Base-by-base conservation (phyloP, 2,329 filamentous ascomycete species). In the Diaporthe capsici region DNA sequence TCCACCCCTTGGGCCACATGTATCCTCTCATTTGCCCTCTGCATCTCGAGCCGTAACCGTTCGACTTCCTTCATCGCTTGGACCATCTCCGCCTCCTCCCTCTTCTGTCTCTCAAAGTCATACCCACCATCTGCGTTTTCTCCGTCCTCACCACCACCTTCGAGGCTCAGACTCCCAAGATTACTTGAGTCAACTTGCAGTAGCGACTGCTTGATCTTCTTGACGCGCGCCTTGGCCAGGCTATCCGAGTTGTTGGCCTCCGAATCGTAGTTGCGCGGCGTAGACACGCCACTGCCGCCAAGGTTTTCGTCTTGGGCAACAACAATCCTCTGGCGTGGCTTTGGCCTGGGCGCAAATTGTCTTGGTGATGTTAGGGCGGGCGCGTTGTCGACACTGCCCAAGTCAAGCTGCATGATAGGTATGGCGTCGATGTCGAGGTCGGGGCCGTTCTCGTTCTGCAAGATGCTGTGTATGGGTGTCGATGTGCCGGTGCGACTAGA, bases 381-480 rank as follows among this genome's bases (percentile, higher is more conserved):
- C 20, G 81, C 77, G 67, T 76, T 79, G 70, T 82, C 73, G 68
- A 82, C 72, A 76, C 89, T 90, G 44, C 93, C 92, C 10, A 98
- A 89, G 77, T 97, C 93, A 63, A 99, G 89, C 82, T 98, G 92
- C 92, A 99, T 97, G 80, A 99, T 96, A 2, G 97, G 97, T 80
- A 99, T 99, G 2, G 95, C 91, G 84, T 99, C 97, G 58, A 99
- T 93, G 82, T 99, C 96, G 12, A 98, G 86, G 60, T 94, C 93
- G 3, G 93, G 92, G 2, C 92, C 93, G 81, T 96, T 96, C 75
- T 91, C 92, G 75, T 89, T 92, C 75, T 91, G 89, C 4, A 94
- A 86, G 75, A 97, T 95, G 78, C 91, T 94, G 81, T 96, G 94
- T 68, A 97, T 92, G 0, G 94, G 94, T 0, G 94, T 96, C 0